These are phyloP conservation scores for Aspergillus asperescens DNA, from an alignment of 495 filamentous ascomycete genomes.

Conservation along the genomic window DNA sequence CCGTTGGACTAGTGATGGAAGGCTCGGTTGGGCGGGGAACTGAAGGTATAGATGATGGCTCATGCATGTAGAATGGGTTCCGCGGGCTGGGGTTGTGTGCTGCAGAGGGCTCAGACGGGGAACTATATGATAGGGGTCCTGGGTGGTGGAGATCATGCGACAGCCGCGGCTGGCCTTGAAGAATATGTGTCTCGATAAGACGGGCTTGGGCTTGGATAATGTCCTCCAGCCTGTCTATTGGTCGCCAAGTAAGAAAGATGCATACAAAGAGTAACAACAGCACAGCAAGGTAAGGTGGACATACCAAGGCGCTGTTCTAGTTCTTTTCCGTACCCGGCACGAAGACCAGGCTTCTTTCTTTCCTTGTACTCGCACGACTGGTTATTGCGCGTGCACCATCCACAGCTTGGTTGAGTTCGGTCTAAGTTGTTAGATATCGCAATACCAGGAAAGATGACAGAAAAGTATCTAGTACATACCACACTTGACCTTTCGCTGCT, in stretches of 20 bases:
- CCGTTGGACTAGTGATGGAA: slow-evolving; percentile 35
- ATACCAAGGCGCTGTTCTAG: slow-evolving; percentile 68
- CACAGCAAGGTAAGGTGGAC: slow-evolving; percentile 4
- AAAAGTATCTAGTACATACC: slow-evolving; percentile 44
- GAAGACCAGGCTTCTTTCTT: slow-evolving; percentile 75
- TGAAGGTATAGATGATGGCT: slow-evolving; percentile 25
- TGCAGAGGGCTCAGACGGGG: slow-evolving; percentile 41
- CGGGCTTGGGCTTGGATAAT: slow-evolving; percentile 44
- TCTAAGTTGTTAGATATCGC: slow-evolving; percentile 30
- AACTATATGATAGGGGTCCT: slow-evolving; percentile 35
- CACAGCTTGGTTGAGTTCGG: slow-evolving; percentile 76
- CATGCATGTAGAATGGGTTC: slow-evolving; percentile 34
- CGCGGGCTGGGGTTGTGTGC: slow-evolving; percentile 35
- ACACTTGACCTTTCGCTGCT: slow-evolving; percentile 80
- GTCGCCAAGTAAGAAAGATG: not conserved
- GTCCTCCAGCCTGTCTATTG: slow-evolving; percentile 44
- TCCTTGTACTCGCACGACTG: slow-evolving; percentile 78
- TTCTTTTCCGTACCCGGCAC: slow-evolving; percentile 84
- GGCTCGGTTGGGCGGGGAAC: slow-evolving; percentile 29
- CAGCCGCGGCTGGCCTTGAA: slow-evolving; percentile 27
- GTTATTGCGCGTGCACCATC: slow-evolving; percentile 79
- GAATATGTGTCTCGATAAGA: slow-evolving; percentile 47
- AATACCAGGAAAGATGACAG: not conserved
- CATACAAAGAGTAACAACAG: not conserved
- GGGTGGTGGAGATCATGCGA: slow-evolving; percentile 24